Percentiles rank a stretch among this genome's conserved stretches.
Conservation (phyloP, 2,329 filamentous ascomycete species). For the Balansia obtecta region DNA sequence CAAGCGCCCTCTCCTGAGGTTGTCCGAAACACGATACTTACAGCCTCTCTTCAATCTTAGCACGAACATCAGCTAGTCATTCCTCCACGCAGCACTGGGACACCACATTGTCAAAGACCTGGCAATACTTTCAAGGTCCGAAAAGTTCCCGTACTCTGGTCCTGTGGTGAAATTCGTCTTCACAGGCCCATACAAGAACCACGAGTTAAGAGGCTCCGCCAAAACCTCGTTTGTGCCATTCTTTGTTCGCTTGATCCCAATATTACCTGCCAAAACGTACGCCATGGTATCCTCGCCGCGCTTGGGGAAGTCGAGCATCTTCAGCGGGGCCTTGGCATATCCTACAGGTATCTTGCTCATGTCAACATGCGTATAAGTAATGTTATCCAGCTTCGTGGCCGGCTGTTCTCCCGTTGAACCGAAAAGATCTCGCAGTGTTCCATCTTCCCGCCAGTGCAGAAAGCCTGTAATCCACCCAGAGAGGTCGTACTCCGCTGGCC, state of each 20-base stretch:
- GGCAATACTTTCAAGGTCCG: conserved; percentile 12
- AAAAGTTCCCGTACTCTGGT: conserved; percentile 10
- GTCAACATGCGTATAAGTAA: conserved; percentile 17
- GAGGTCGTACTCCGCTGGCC: conserved; percentile 22
- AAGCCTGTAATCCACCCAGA: conserved; percentile 39
- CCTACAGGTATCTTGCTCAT: conserved; percentile 22
- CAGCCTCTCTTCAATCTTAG: background rate
- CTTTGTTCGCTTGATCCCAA: conserved; percentile 19
- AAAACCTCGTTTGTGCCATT: conserved; percentile 11
- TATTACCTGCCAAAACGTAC: conserved; percentile 26
- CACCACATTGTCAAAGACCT: conserved; percentile 2
- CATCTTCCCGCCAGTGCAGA: conserved; percentile 29
- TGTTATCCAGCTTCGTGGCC: conserved; percentile 15
- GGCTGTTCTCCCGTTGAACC: conserved; percentile 5
- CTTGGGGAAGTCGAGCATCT: conserved; percentile 19
- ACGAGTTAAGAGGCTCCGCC: conserved; percentile 24
- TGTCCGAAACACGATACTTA: background rate
- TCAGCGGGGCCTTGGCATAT: conserved; percentile 27
- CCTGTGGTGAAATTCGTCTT: conserved; percentile 12
- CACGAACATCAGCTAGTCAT: background rate
- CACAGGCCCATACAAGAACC: conserved; percentile 28
- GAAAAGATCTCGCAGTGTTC: conserved; percentile 13
- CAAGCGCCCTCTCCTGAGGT: too few relatives aligned
- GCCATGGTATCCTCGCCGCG: conserved; percentile 12
- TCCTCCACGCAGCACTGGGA: background rate